Evolutionary conservation across 164 flowering plant species (phyloP), one percentile per base, ranked within the genome.

Genomic region (Macadamia integrifolia): DNA sequence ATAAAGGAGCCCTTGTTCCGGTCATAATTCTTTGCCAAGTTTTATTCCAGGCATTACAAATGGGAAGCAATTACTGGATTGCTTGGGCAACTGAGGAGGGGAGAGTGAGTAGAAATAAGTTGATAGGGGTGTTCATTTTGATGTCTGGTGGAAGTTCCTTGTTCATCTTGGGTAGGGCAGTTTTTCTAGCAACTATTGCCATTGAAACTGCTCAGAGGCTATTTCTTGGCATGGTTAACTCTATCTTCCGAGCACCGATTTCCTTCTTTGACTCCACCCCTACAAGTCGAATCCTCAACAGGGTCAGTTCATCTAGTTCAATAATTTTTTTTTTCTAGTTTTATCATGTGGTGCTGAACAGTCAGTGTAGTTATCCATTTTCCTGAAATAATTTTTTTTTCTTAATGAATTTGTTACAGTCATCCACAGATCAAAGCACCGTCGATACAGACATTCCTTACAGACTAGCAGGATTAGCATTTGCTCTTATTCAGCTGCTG

Each of bases 1-100:
- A 87, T 64, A 80, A 74, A 81, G 97, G 96, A 65, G 86, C 90
- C 29, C 86, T 93, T 42, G 90, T 93, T 72, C 98, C 98, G 1
- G 76, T 91, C 23, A 76, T 85, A 28, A 87, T 93, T 64, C 76
- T 89, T 0, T 88, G 88, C 65, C 98, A 93, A 58, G 77, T 86
- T 68, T 70, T 89, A 57, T 93, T 91, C 75, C 93, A 86, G 67
- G 88, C 75, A 55, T 75, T 91, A 15, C 98, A 91, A 69, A 91
- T 89, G 75, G 86, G 81, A 10, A 89, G 98, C 77, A 93, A 86
- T 69, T 93, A 88, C 70, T 93, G 97, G 97, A 81, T 91, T 15
- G 88, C 98, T n/a, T 91, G 96, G 98, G 95, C 83, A 44, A 82
- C 92, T 53, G 76, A 79, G 18, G 79, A 77, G 35, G 76, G 71